Conservation (phyloP, 768 basidiomycete genomes). For the Leucocoprinus sp. region DNA sequence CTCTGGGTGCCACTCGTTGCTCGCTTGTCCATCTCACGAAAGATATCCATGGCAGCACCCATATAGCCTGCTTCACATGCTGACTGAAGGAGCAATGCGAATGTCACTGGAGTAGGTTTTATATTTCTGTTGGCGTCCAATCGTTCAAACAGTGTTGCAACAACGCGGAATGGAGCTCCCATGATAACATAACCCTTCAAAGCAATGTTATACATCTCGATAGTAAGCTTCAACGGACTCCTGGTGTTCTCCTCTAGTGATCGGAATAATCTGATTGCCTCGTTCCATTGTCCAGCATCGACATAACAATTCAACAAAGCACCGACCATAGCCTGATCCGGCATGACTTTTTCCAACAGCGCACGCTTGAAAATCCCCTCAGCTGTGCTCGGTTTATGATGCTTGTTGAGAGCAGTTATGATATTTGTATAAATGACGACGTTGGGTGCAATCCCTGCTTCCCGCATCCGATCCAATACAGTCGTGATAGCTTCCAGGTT, state of each 20-base stretch:
- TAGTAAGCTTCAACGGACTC: conserved; percentile 29
- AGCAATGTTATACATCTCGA: conserved; percentile 68
- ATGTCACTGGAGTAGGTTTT: conserved; percentile 56
- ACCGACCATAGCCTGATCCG: conserved; percentile 58
- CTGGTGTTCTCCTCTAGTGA: conserved; percentile 16
- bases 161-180: conserved; percentile 64
- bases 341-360: conserved; percentile 48
- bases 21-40: conserved; percentile 56
- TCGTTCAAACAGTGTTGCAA: conserved; percentile 53
- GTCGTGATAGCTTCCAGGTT: conserved; percentile 43
- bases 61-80: conserved; percentile 69
- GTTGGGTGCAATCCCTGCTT: conserved; percentile 37
- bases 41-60: conserved; percentile 56
- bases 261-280: conserved; percentile 64
- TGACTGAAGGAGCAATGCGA: conserved; percentile 68
- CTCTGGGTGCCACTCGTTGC: conserved; percentile 27
- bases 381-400: conserved; percentile 55
- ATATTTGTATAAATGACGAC: conserved; percentile 55
- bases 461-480: conserved; percentile 56
- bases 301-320: conserved; percentile 79
- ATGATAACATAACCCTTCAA: conserved; percentile 79
- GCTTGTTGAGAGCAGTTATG: conserved; percentile 55
- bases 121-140: conserved; percentile 38
- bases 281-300: conserved; percentile 70
- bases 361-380: conserved; percentile 62